Evolutionary conservation across 805 yeast species (phyloP).

Genomic region (Teunomyces funiuensis): DNA sequence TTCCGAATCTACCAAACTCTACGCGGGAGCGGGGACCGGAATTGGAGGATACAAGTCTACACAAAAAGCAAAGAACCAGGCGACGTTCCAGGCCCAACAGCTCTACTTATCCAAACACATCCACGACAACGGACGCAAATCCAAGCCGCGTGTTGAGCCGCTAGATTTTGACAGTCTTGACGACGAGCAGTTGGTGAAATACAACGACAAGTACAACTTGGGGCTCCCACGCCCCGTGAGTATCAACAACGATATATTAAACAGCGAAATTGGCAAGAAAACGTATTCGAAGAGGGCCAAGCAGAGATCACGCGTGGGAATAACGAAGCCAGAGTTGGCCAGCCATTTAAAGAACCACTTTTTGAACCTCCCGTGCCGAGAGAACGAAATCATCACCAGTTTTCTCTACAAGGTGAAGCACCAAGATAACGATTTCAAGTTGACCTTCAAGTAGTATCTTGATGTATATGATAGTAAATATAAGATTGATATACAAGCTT

Average conservation of each 20-base stretch:
- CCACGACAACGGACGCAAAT: constrained; percentile 71
- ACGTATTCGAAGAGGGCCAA: constrained; percentile 43
- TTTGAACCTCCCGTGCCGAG: constrained; percentile 56
- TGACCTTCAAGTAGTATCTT: constrained; percentile 35
- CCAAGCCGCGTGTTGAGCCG: constrained; percentile 51
- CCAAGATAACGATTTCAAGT: constrained; percentile 50
- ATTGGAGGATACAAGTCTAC: constrained; percentile 37
- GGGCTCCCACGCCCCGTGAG: constrained; percentile 61
- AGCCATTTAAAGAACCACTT: constrained; percentile 69
- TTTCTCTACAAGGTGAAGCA: constrained; percentile 84
- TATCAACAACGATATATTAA: constrained; percentile 66
- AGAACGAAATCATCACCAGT: constrained; percentile 83
- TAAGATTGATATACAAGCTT: background rate
- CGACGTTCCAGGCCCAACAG: constrained; percentile 68
- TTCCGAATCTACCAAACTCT: constrained; percentile 22
- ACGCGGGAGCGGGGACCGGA: constrained; percentile 5
- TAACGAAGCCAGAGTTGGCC: constrained; percentile 61
- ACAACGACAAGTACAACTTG: constrained; percentile 60
- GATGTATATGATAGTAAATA: too few relatives aligned
- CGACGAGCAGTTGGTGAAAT: constrained; percentile 63
- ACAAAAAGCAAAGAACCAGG: constrained; percentile 60
- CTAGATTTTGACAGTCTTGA: constrained; percentile 69
- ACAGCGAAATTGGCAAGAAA: constrained; percentile 70
- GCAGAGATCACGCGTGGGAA: constrained; percentile 32
- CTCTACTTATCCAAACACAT: constrained; percentile 67